Conservation (phyloP, 2,329 filamentous ascomycete genomes). For the Eurotiales sp. region DNA sequence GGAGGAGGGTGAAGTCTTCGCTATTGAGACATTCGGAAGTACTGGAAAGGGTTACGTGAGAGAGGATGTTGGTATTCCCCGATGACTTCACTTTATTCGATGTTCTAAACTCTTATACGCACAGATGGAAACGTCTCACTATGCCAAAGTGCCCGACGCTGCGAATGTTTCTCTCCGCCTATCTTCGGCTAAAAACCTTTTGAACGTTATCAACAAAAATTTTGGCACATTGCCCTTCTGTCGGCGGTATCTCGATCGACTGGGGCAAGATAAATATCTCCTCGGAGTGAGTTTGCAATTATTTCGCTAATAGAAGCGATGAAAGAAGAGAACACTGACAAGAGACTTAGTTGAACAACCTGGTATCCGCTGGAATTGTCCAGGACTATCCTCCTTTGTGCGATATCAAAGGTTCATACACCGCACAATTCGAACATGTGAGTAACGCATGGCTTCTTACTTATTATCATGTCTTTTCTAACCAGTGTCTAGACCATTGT, state of each 20-base stretch:
- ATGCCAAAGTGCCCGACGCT: conserved; percentile 70
- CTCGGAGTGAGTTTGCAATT: conserved; percentile 62
- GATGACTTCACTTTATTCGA: neutral
- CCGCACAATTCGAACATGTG: conserved; percentile 92
- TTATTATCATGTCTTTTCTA: neutral
- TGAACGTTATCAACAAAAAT: conserved; percentile 92
- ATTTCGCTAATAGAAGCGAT: neutral
- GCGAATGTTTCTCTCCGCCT: conserved; percentile 72
- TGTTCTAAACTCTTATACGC: conserved; percentile 10
- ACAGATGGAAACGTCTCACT: conserved; percentile 78
- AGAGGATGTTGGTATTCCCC: conserved; percentile 65
- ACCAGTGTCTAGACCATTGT: conserved; percentile 60
- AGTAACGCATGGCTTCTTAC: conserved; percentile 38
- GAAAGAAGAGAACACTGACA: conserved; percentile 28
- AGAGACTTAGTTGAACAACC: conserved; percentile 66
- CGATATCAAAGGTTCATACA: conserved; percentile 92
- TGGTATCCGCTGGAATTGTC: conserved; percentile 78
- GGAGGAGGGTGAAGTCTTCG: conserved; percentile 94
- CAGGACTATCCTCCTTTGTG: conserved; percentile 86
- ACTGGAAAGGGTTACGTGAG: conserved; percentile 84
- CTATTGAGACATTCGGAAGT: conserved; percentile 93
- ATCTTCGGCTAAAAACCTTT: conserved; percentile 76
- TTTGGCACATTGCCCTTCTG: conserved; percentile 92
- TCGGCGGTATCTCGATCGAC: conserved; percentile 80
- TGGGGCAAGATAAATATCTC: conserved; percentile 94